Percentiles rank a stretch among this genome's conserved stretches.
These are phyloP conservation scores for Lasiodiplodia sp. DNA, from an alignment of 2,329 filamentous ascomycete genomes.

Conservation along the genomic window DNA sequence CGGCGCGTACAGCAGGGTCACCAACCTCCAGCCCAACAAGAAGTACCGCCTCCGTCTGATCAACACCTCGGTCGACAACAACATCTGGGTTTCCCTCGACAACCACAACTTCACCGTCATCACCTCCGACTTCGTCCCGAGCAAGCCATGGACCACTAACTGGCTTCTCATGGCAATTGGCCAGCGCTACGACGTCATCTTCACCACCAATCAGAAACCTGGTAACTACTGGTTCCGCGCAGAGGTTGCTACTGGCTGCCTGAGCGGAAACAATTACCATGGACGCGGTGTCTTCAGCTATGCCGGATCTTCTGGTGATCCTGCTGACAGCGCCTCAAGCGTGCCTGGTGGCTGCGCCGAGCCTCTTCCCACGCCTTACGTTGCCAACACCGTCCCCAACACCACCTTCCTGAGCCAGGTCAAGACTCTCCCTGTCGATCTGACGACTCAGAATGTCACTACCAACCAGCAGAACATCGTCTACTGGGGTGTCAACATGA, in stretches of 20 bases:
- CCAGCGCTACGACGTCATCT: slow-evolving; percentile 55
- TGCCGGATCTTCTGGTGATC: slow-evolving; percentile 33
- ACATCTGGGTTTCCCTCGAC: slow-evolving; percentile 40
- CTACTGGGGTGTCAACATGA: slow-evolving; percentile 50
- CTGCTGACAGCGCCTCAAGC: slow-evolving; percentile 34
- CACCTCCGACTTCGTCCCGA: slow-evolving; percentile 42
- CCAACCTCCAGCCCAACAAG: slow-evolving; percentile 50
- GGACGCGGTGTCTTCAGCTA: slow-evolving; percentile 48
- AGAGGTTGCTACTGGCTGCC: slow-evolving; percentile 46
- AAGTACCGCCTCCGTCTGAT: slow-evolving; percentile 65
- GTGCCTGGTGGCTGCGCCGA: slow-evolving; percentile 39
- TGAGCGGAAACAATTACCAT: slow-evolving; percentile 41
- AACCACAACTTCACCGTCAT: slow-evolving; percentile 43
- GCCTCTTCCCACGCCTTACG: slow-evolving; percentile 34
- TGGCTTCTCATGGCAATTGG: slow-evolving; percentile 51
- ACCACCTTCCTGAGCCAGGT: slow-evolving; percentile 42
- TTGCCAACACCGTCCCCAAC: slow-evolving; percentile 46
- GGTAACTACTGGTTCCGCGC: slow-evolving; percentile 55
- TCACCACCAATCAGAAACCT: slow-evolving; percentile 49
- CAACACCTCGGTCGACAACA: slow-evolving; percentile 53
- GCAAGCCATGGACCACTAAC: slow-evolving; percentile 41
- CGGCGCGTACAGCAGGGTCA: slow-evolving; percentile 41
- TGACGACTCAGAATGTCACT: slow-evolving; percentile 40
- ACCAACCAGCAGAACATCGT: slow-evolving; percentile 49
- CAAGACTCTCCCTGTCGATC: slow-evolving; percentile 42